Base-by-base conservation (phyloP, 2,329 filamentous ascomycete genomes). In the Phialocephala sp. region DNA sequence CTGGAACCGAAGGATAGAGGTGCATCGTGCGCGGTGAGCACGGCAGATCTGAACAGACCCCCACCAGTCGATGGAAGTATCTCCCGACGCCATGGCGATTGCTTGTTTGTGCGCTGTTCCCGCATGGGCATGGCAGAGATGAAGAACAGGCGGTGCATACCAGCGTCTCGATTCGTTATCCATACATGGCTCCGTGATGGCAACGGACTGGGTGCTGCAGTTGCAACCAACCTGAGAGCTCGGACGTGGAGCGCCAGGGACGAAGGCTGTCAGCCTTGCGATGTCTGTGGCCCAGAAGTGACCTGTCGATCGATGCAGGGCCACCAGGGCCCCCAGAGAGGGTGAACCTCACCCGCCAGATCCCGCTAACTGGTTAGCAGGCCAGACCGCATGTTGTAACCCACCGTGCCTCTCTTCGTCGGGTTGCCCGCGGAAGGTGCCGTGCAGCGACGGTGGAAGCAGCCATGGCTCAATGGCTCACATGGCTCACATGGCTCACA, bases 61-160 rank as follows among this genome's bases (percentile, higher is more conserved):
- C 14, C 14, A 18, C 24, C 50, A 54, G 11, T 54, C 4, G 50
- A 54, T 18, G 24, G 11, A 32, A n/a, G n/a, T n/a, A n/a, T 14
- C 14, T 54, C 50, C 50, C 24, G 32, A 18, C 27, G 50, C 50
- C 50, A 54, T 14, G 50, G 24, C 35, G 15, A 35, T 54, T 54
- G 50, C 50, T 54, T 54, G 32, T 54, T 54, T 54, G 50, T 54
- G 50, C 11, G 27, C 12, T 54, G 50, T 54, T 54, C 50, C 18
- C 24, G 50, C 50, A 5, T 54, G 50, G 15, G 50, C 50, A 5
- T 54, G 50, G 15, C 24, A 54, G 22, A 12, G 50, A 35, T 27
- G 11, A 18, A 14, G 24, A 54, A 35, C 12, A 54, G 11, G 8
- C 24, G 22, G 43, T 15, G 15, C 43, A 41, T 12, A 12, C 11